Evolutionary conservation across 768 basidiomycete species (phyloP).

Genomic region (Rhodocollybia butyracea): DNA sequence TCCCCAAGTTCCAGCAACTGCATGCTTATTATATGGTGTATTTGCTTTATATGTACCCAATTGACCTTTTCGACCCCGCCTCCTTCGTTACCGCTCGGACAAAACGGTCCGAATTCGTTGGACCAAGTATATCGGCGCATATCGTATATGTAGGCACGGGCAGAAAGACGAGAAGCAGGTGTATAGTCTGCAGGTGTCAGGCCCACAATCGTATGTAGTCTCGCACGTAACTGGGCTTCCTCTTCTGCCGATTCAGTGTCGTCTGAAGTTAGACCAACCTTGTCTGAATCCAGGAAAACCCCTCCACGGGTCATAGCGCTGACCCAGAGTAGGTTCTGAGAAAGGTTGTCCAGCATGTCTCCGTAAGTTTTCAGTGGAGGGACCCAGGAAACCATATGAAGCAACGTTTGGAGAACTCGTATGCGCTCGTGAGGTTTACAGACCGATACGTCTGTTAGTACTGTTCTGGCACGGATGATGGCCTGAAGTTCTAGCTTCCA

Average conservation of each 20-base stretch:
- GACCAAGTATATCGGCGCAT: conserved; percentile 51
- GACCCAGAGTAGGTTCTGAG: conserved; percentile 52
- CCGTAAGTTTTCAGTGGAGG: conserved; percentile 30
- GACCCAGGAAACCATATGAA: conserved; percentile 43
- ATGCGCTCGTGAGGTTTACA: conserved; percentile 42
- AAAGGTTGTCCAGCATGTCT: conserved; percentile 26
- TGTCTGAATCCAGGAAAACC: conserved; percentile 39
- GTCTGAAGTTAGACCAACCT: conserved; percentile 4
- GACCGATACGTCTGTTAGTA: conserved; percentile 32
- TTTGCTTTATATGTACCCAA: conserved; percentile 56
- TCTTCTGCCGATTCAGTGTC: conserved; percentile 22
- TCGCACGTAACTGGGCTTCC: conserved; percentile 45
- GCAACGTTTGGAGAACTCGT: conserved; percentile 42
- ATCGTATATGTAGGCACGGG: conserved; percentile 59
- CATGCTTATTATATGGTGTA: conserved; percentile 56
- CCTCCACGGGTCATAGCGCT: conserved; percentile 38
- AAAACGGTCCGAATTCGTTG: conserved; percentile 57
- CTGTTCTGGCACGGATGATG: conserved; percentile 49
- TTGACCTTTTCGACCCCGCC: conserved; percentile 43
- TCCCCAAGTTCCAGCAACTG: conserved; percentile 41
- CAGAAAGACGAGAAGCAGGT: conserved; percentile 28
- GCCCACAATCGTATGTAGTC: conserved; percentile 57
- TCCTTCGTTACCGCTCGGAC: conserved; percentile 21
- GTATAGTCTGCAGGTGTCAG: conserved; percentile 44
- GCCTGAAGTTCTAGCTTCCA: conserved; percentile 57